Conservation (phyloP, 2,329 filamentous ascomycete species). For the Hymenoscyphus salicellus region DNA sequence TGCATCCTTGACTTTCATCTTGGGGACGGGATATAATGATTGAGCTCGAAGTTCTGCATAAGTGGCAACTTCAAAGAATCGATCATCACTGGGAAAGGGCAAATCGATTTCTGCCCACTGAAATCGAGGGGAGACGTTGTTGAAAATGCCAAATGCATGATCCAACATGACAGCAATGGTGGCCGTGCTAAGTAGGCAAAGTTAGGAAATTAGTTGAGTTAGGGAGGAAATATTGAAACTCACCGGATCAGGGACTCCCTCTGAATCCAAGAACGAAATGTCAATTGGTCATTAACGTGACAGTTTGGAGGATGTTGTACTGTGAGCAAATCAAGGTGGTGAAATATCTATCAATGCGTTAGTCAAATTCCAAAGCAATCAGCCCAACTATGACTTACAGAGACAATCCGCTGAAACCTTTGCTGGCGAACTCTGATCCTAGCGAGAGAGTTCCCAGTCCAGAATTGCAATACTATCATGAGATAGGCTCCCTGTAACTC, state of each 20-base stretch:
- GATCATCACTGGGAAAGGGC: conserved; percentile 30
- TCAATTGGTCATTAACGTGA: conserved; percentile 28
- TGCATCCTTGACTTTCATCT: conserved; percentile 34
- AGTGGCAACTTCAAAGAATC: conserved; percentile 29
- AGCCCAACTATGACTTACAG: conserved; percentile 23
- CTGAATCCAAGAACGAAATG: conserved; percentile 31
- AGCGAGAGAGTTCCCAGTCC: conserved; percentile 32
- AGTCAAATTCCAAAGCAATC: neutral
- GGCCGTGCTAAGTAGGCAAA: conserved; percentile 23
- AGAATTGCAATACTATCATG: conserved; percentile 34
- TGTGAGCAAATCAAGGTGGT: conserved; percentile 26
- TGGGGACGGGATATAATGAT: conserved; percentile 19
- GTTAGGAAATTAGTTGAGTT: neutral
- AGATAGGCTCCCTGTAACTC: conserved; percentile 36
- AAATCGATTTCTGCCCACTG: conserved; percentile 36
- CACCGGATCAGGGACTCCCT: conserved; percentile 33
- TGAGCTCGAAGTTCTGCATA: conserved; percentile 27
- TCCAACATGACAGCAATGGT: conserved; percentile 34
- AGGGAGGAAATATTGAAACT: neutral
- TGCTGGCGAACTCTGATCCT: conserved; percentile 32
- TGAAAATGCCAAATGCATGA: conserved; percentile 34
- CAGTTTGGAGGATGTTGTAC: conserved; percentile 28
- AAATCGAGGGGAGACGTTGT: conserved; percentile 33
- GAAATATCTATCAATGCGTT: conserved; percentile 28
- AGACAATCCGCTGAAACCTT: conserved; percentile 30